Conservation (phyloP, 371 early-diverging fungal species). For the Rhizopus stolonifer region DNA sequence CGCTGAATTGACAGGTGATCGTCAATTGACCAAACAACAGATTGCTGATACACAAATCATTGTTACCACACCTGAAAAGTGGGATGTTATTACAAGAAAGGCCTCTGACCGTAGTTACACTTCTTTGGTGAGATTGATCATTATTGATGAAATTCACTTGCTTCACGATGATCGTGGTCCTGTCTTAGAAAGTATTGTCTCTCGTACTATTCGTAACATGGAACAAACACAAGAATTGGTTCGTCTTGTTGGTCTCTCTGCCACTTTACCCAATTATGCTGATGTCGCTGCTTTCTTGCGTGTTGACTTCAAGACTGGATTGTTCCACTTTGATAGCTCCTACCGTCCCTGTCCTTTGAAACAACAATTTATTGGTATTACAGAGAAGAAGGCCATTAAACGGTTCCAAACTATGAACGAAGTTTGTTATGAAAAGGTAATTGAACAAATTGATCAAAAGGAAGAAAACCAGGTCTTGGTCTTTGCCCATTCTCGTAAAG, state of each 20-base stretch:
- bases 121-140: slow-evolving; percentile 87
- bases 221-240: slow-evolving; percentile 90
- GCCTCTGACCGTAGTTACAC: slow-evolving; percentile 92
- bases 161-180: slow-evolving; percentile 99
- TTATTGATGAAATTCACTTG: slow-evolving; percentile 99
- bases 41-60: slow-evolving; percentile 96
- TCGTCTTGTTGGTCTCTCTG: slow-evolving; percentile 96
- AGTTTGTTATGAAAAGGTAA: slow-evolving; percentile 89
- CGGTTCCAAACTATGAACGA: slow-evolving; percentile 96
- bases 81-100: slow-evolving; percentile 99
- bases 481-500: slow-evolving; percentile 98
- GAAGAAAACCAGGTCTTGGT: slow-evolving; percentile 92
- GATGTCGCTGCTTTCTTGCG: slow-evolving; percentile 98
- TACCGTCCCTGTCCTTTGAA: slow-evolving; percentile 95
- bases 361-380: slow-evolving; percentile 94
- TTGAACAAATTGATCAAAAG: slow-evolving; percentile 76
- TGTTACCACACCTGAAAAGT: slow-evolving; percentile 99
- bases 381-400: slow-evolving; percentile 94
- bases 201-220: slow-evolving; percentile 88
- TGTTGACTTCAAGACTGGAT: slow-evolving; percentile 76
- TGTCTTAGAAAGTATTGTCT: slow-evolving; percentile 96
- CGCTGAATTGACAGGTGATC: slow-evolving; percentile 98
- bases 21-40: slow-evolving; percentile 93
- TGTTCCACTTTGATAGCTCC: slow-evolving; percentile 93
- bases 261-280: slow-evolving; percentile 98